phyloP scores from a whole-genome alignment of 768 basidiomycete genomes.

The Rhodocollybia butyracea region DNA sequence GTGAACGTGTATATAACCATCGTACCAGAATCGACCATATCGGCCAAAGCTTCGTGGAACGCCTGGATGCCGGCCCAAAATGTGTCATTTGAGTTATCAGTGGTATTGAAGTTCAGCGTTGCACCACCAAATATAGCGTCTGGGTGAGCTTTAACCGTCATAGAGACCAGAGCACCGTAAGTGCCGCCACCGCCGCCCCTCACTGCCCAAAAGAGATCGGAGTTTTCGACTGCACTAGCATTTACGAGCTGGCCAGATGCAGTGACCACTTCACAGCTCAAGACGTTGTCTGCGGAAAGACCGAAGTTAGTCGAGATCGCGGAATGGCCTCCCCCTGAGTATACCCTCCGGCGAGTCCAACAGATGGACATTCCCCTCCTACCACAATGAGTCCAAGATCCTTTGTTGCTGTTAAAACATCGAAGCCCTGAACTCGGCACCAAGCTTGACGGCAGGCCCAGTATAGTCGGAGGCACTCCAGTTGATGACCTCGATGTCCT shows the following conservation, averaged over 20 bases:
- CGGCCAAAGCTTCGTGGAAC: too few relatives aligned
- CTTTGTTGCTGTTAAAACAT: not conserved
- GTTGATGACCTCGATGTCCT: not conserved
- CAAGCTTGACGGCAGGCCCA: conserved; percentile 7
- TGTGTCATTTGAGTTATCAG: not conserved
- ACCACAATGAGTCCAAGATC: conserved; percentile 4
- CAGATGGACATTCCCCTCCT: conserved; percentile 8
- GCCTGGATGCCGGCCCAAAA: too few relatives aligned
- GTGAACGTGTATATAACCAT: too few relatives aligned
- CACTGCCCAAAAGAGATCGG: conserved; percentile 33
- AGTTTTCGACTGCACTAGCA: conserved; percentile 11
- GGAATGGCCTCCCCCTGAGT: conserved; percentile 18
- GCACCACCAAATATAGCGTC: conserved; percentile 1
- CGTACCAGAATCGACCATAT: too few relatives aligned
- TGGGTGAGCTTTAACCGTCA: conserved; percentile 1
- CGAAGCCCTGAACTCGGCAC: conserved; percentile 7
- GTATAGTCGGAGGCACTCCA: conserved; percentile 2
- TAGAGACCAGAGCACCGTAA: not conserved
- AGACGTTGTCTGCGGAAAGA: conserved; percentile 9
- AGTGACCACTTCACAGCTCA: conserved; percentile 1
- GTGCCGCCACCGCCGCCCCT: conserved; percentile 19
- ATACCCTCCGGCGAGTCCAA: conserved; percentile 30
- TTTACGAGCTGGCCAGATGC: conserved; percentile 5
- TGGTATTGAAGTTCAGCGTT: conserved; percentile 1
- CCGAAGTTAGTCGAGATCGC: conserved; percentile 11